These are phyloP conservation scores for Parsonsia alboflavescens DNA, from an alignment of 257 asterid species.

Conservation along the genomic window DNA sequence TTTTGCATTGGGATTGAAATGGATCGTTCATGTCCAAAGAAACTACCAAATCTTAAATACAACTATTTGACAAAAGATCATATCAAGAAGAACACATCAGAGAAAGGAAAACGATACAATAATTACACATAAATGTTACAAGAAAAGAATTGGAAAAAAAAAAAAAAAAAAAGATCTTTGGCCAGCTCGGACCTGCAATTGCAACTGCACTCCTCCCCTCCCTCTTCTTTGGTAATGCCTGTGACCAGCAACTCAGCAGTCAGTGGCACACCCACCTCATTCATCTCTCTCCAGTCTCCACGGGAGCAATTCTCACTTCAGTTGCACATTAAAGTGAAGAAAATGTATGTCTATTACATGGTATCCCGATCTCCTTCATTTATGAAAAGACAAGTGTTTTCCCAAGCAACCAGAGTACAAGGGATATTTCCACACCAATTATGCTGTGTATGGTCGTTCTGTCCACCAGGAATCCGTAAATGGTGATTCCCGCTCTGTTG, in stretches of 20 bases:
- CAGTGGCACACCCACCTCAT: neutral
- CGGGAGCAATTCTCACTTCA: slow-evolving; percentile 5
- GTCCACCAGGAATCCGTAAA: slow-evolving; percentile 90
- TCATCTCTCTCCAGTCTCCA: slow-evolving; percentile 3
- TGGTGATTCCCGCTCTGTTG: slow-evolving; percentile 83
- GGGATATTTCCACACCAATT: slow-evolving; percentile 74
- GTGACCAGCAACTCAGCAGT: slow-evolving; percentile 3
- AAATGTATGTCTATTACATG: no score
- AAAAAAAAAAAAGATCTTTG: neutral
- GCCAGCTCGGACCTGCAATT: slow-evolving; percentile 8
- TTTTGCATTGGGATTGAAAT: neutral
- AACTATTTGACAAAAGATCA: neutral
- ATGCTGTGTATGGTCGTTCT: slow-evolving; percentile 72
- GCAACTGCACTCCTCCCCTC: neutral
- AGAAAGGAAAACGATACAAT: neutral
- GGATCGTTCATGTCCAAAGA: neutral
- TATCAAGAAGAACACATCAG: neutral
- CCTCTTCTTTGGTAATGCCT: neutral
- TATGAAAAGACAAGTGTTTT: slow-evolving; percentile 75
- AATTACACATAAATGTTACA: slow-evolving; percentile 4
- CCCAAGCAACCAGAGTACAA: slow-evolving; percentile 91
- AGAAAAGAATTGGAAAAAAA: slow-evolving; percentile 2
- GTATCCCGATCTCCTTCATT: neutral
- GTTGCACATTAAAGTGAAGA: neutral
- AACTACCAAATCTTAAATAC: neutral